Base-by-base conservation (phyloP, 2,329 filamentous ascomycete species). In the Xylariaceae sp. region DNA sequence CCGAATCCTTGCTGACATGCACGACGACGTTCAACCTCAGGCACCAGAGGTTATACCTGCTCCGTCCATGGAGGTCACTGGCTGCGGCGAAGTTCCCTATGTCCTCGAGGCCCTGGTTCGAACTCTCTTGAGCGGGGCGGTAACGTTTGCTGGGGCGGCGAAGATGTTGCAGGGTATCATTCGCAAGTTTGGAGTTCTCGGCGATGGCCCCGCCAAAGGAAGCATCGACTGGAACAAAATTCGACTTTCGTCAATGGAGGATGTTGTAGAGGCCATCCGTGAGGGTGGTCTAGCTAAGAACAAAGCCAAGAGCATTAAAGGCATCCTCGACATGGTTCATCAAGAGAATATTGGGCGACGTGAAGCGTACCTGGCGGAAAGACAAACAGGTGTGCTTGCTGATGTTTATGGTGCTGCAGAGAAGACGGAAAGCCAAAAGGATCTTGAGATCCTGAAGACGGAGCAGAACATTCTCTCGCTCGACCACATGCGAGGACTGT, bases 181-280 rank as follows among this genome's bases (percentile, higher is more conserved):
- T 3, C 59, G 76, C 16, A 75, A 68, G 25, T 90, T 85, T 51
- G 85, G 86, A 1, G 71, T 80, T 16, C 66, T 85, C 3, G 62
- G 80, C 23, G 71, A 76, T 34, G 81, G 85, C 6, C 67, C 84
- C 8, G 85, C 84, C 5, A 81, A 83, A 55, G 84, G 83, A 3
- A 87, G 83, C 44, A 83, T 90, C 6, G 72, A 90, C 60, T 92
- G 86, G 85, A 79, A 88, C 54, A 80, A 79, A 8, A 83, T 91
- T 2, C 77, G 81, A 19, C 64, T 69, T 21, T 79, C 82, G 2
- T 64, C 78, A 1, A 61, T 78, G 4, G 70, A 76, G 32, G 78
- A 85, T 5, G 71, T 93, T n/a, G 79, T 77, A 37, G 68, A 83
- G 40, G 79, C 85, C 0, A 89, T 93, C 58, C 82, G 80, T 54